Percentiles rank a stretch among this genome's conserved stretches.
Evolutionary conservation across 805 yeast species (phyloP).

Genomic region (Ogataea neopini): DNA sequence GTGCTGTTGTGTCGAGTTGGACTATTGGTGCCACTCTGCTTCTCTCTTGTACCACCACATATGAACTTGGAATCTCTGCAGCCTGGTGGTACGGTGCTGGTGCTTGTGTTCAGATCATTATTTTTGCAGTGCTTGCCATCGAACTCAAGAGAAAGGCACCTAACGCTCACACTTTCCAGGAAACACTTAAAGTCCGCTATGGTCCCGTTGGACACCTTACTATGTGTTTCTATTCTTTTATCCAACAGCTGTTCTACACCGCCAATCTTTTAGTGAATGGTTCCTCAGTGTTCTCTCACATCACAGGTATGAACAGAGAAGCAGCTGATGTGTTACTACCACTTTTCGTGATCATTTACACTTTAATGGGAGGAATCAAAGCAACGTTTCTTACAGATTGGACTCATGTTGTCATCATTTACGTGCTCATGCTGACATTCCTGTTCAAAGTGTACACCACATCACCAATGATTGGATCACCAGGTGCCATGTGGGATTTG

Average conservation of each 20-base stretch:
- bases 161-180: conserved; percentile 39
- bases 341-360: conserved; percentile 38
- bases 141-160: conserved; percentile 39
- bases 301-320: conserved; percentile 37
- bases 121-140: conserved; percentile 35
- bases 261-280: conserved; percentile 38
- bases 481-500: conserved; percentile 36
- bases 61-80: conserved; percentile 37
- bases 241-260: conserved; percentile 34
- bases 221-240: conserved; percentile 29
- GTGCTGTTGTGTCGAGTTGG: conserved; percentile 41
- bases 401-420: conserved; percentile 40
- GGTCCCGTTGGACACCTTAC: conserved; percentile 34
- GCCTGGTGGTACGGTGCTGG: conserved; percentile 39
- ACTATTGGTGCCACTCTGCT: conserved; percentile 36
- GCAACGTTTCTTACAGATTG: conserved; percentile 43
- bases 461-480: conserved; percentile 35
- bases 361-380: conserved; percentile 43
- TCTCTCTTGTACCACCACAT: conserved; percentile 34
- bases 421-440: conserved; percentile 32
- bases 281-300: conserved; percentile 33
- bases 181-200: conserved; percentile 34
- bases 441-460: conserved; percentile 34
- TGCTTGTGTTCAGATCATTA: conserved; percentile 37
- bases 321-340: conserved; percentile 39